Evolutionary conservation across 2,329 filamentous ascomycete genomes (phyloP), one percentile per base, ranked within the genome.

Genomic region (Pseudocercospora cruenta): DNA sequence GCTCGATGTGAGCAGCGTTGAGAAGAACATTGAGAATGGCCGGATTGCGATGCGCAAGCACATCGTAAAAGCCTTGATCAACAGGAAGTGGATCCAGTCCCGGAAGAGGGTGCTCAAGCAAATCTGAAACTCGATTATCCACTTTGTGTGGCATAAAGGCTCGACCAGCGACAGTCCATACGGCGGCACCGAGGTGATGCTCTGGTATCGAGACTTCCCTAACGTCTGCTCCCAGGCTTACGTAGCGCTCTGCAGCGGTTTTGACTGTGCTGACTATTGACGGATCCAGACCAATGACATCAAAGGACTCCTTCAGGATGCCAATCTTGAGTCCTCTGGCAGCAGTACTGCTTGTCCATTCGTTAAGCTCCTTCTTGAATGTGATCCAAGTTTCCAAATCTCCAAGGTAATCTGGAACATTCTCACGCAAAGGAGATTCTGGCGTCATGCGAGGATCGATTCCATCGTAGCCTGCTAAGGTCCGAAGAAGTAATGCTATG

Each of bases 191-290:
- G 14, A 79, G 71, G 16, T 75, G 68, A 71, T 87, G 84, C 70
- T 84, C 77, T 1, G 84, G 83, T 4, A 85, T 74, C 1, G 80
- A 82, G 1, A 85, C 73, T 22, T 84, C 80, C 16, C 76, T 69
- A 8, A 85, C 82, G 2, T 74, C 70, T 2, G 82, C 83, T 3
- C 83, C 83, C 12, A 82, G 76, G 10, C 74, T 68, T 14, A 69
- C 67, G 68, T 84, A 79, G 24, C 76, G 78, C 22, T 75, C 70
- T 1, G 80, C 81, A 0, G 80, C 78, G 5, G 74, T 59, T 22
- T 75, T 73, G 22, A 84, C 78, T 1, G 74, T 73, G 4, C 72
- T 71, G 2, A 74, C 74, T 0, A 85, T 81, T 36, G 79, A 74
- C 1, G 73, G 53, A 33, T 79, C 75, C 3, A 84, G 73, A 2